Evolutionary conservation across 2,329 filamentous ascomycete species (phyloP), one percentile per base, ranked within the genome.

Genomic region (Claviceps spartinae): DNA sequence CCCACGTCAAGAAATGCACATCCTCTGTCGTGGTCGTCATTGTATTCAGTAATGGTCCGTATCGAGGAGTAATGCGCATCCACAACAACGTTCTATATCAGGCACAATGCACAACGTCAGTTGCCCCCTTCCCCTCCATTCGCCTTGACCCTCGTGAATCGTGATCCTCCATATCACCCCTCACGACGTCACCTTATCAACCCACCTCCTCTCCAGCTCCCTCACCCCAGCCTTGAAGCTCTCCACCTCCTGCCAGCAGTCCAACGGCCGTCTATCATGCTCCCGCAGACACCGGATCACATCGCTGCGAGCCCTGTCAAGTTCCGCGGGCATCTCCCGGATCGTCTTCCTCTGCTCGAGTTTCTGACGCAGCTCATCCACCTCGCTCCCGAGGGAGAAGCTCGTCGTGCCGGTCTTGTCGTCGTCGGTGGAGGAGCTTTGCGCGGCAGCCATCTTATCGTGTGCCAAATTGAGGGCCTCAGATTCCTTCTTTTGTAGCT

Each of bases 161-260:
- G 3, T 22, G 22, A 22, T 26, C 13, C 16, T 24, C 9, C 30
- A 47, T 44, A 24, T 47, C 45, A 50, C 47, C 16, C n/a, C 8
- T 47, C 44, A 40, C 46, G 56, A 55, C 53, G 87, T 78, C 52
- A 94, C 82, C 72, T 83, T 88, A 64, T 94, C 85, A 38, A 96
- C 88, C 81, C 94, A 97, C 26, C 76, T 76, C 70, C 81, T 84
- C 78, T 96, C 91, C 69, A 96, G 69, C 72, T 81, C 82, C 60
- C 86, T 81, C 49, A 97, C 90, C 75, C 95, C 88, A 61, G 79
- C 78, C 79, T 90, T 95, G 69, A 97, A 97, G 20, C 75, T 76
- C 72, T 94, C 85, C 24, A 96, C 88, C 78, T 96, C 89, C 69
- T 83, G 78, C 86, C 87, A 96, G 77, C 91, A 97, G 73, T 96